Evolutionary conservation across 2,329 filamentous ascomycete species (phyloP), one percentile per base, ranked within the genome.

Genomic region (Colletotrichum magnum): DNA sequence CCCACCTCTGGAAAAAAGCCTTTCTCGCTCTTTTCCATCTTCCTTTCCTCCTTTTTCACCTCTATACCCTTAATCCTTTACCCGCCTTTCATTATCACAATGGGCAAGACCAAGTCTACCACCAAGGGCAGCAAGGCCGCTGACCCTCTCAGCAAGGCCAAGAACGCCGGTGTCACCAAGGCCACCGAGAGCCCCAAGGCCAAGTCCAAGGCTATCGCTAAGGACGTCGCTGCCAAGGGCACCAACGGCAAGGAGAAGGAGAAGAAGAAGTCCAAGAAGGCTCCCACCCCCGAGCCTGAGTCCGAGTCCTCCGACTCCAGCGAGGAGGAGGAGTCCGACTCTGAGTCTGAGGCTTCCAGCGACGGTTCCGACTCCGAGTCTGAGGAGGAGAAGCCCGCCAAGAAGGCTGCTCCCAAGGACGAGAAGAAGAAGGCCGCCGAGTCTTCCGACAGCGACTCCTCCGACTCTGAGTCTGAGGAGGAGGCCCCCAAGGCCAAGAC

Each of bases 121-220:
- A 88, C 81, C 73, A 89, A 88, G 83, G 77, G 85, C 76, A 69
- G 45, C 67, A 69, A 69, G 67, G 84, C 86, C 73, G 80, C 83
- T 76, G 85, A 86, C 77, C 78, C 83, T 71, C 77, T 85, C 74
- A 80, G 83, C 76, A 78, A 82, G 74, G 89, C 90, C 81, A 93
- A 93, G 86, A 86, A 86, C 75, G 90, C 86, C 74, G 88, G 88
- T 73, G 86, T 93, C 76, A 88, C 87, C 83, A 94, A 94, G 86
- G 79, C 90, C 61, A 84, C 88, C 71, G 86, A 92, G 79, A 87
- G 87, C 73, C 82, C 89, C 77, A 91, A 90, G 82, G 82, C 86
- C 70, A 92, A 92, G 85, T 87, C 89, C 75, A 92, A 92, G 86
- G 85, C 90, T 72, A 78, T 88, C 66, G 89, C 89, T 75, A 92